Evolutionary conservation across 2,329 filamentous ascomycete species (phyloP), one percentile per base, ranked within the genome.

Genomic region (Teratosphaeria pseudoeucalypti): DNA sequence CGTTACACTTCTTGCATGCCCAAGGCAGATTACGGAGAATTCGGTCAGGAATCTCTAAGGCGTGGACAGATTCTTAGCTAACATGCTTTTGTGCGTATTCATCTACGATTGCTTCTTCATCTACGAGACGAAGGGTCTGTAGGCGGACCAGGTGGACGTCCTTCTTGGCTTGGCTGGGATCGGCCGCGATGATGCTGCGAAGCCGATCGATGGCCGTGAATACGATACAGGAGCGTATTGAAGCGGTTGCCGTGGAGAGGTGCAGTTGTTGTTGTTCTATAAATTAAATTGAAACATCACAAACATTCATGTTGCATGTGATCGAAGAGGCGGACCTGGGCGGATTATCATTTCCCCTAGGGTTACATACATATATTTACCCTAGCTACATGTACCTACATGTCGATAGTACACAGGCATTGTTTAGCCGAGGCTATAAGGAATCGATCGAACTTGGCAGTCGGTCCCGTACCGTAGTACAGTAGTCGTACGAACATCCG

Each of bases 61-160:
- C 2, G 72, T 71, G 0, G 76, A 74, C 58, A 69, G 76, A 53
- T 75, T 78, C 66, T 77, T 76, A 58, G 75, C 73, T 2, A 68
- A 62, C 2, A 69, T 67, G 60, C 65, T 75, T 55, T 62, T 75
- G n/a, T 62, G 68, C 19, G 74, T 74, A 5, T 71, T 68, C 23
- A 58, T 72, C 10, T 77, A 73, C 61, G 72, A 73, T 0, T 76
- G 67, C 63, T 76, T 76, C 64, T 74, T 71, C 62, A 72, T 75
- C 34, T 71, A 71, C 34, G 73, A 75, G 62, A 75, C 73, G 0
- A 75, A 75, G 57, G 73, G 73, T 9, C 57, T 75, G 32, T 65
- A 70, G 2, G 66, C 73, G 52, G 73, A 74, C 47, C 71, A 75
- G 62, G 74, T 75, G 70, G 73, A 74, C 56, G 61, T 67, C 9